phyloP scores from a whole-genome alignment of 352 stramenopile genomes.

The Pythium plurisporium region DNA sequence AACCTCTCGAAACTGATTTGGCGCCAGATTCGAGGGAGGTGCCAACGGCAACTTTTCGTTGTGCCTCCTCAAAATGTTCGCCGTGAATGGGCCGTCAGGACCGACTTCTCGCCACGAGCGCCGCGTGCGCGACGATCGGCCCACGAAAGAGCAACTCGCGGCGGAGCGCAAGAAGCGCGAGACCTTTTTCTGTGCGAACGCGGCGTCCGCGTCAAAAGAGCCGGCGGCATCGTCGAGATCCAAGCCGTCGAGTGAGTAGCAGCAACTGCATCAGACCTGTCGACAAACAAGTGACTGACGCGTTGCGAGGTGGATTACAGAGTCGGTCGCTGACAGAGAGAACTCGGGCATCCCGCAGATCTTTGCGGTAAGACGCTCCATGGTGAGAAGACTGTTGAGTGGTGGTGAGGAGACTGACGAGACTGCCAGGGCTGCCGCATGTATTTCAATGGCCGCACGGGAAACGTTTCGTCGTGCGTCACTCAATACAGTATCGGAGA shows the following conservation, averaged over 20 bases:
- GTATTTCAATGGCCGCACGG: conserved; percentile 77
- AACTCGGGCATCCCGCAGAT: conserved; percentile 25
- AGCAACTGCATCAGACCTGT: too few species aligned
- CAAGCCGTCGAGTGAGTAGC: background rate
- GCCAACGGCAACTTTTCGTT: conserved; percentile 9
- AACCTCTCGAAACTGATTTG: conserved; percentile 19
- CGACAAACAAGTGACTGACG: too few species aligned
- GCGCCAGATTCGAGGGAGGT: conserved; percentile 12
- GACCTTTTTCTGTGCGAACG: conserved; percentile 33
- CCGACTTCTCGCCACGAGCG: conserved; percentile 58
- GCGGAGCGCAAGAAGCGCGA: conserved; percentile 29
- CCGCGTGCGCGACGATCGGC: conserved; percentile 28
- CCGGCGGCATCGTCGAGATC: background rate
- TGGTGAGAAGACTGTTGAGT: too few species aligned
- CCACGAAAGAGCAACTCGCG: conserved; percentile 23
- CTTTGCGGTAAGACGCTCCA: conserved; percentile 37
- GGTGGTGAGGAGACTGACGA: background rate
- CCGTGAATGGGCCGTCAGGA: conserved; percentile 69
- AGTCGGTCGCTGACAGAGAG: background rate
- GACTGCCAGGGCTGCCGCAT: conserved; percentile 57
- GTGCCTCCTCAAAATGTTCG: conserved; percentile 44
- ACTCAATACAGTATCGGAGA: background rate
- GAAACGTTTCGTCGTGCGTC: conserved; percentile 73
- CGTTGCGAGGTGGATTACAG: background rate
- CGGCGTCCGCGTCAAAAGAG: background rate